A percentile compares a stretch with the other conserved stretches of the same genome.
phyloP scores from a whole-genome alignment of 169 alveolate species.

The Plasmodium gonderi region DNA sequence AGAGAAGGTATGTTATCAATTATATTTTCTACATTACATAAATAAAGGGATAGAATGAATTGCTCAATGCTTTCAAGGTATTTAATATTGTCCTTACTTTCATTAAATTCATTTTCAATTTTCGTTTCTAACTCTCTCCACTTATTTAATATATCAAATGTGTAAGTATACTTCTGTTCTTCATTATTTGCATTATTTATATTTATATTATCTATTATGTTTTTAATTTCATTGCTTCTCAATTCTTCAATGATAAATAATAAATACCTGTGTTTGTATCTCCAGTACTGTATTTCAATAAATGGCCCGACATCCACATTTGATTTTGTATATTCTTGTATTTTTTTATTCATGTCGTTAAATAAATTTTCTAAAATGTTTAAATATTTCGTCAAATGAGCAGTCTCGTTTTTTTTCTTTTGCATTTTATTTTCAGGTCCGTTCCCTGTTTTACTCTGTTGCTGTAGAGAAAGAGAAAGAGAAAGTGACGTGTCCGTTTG shows the following conservation, averaged over 20 bases:
- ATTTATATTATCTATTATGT: constrained; percentile 71
- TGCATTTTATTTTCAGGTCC: constrained; percentile 47
- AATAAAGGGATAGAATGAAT: constrained; percentile 95
- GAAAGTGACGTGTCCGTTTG: not conserved
- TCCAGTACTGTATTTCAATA: constrained; percentile 74
- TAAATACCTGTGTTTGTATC: constrained; percentile 74
- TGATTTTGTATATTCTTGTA: constrained; percentile 56
- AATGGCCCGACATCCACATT: constrained; percentile 73
- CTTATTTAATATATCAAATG: constrained; percentile 72
- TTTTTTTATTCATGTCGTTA: constrained; percentile 67
- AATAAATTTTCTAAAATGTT: constrained; percentile 66
- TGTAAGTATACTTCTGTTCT: constrained; percentile 73
- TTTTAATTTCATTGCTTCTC: constrained; percentile 72
- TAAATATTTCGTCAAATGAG: constrained; percentile 68
- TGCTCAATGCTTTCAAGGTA: constrained; percentile 95
- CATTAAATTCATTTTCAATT: constrained; percentile 95
- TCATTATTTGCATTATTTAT: constrained; percentile 59
- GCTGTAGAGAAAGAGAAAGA: not conserved
- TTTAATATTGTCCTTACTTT: constrained; percentile 97
- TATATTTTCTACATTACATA: constrained; percentile 94
- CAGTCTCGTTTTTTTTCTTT: constrained; percentile 58
- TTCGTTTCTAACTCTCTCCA: constrained; percentile 94
- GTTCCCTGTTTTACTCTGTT: not conserved
- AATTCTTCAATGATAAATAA: constrained; percentile 73
- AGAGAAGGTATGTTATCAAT: constrained; percentile 95